phyloP scores from a whole-genome alignment of 371 early-diverging fungal genomes.

The Mortierella sp. region DNA sequence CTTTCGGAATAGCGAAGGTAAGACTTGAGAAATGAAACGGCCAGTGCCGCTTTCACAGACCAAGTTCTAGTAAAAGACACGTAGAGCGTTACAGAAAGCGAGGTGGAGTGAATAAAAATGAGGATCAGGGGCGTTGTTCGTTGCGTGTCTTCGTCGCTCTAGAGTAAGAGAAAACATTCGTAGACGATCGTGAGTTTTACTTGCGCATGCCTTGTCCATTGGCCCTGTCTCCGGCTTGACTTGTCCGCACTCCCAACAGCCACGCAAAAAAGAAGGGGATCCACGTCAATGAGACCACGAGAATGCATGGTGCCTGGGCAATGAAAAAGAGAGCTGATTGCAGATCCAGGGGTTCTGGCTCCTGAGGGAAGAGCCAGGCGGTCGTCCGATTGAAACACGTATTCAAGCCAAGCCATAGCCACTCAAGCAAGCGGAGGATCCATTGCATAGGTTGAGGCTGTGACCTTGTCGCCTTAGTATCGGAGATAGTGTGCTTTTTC shows the following conservation, averaged over 20 bases:
- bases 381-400: constrained; percentile 17
- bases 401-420: not conserved
- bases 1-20: constrained; percentile 23
- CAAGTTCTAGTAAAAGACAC: constrained; percentile 12
- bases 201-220: constrained; percentile 35
- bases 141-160: not conserved
- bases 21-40: constrained; percentile 26
- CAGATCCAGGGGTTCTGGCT: constrained; percentile 41
- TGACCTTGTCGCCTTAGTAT: not conserved
- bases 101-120: not conserved
- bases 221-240: constrained; percentile 28
- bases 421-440: not conserved
- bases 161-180: not conserved
- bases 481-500: no score
- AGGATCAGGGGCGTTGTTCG: not conserved
- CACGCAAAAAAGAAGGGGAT: constrained; percentile 22
- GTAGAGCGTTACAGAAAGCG: not conserved
- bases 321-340: constrained; percentile 34
- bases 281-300: constrained; percentile 15
- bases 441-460: not conserved
- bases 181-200: constrained; percentile 8
- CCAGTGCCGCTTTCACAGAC: constrained; percentile 28
- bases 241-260: constrained; percentile 25
- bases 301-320: constrained; percentile 22
- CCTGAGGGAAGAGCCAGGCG: constrained; percentile 34